A percentile compares a stretch with the other conserved stretches of the same genome.
These are phyloP conservation scores for Suhomyces terraborum DNA, from an alignment of 1,139 yeast genomes.

Conservation along the genomic window DNA sequence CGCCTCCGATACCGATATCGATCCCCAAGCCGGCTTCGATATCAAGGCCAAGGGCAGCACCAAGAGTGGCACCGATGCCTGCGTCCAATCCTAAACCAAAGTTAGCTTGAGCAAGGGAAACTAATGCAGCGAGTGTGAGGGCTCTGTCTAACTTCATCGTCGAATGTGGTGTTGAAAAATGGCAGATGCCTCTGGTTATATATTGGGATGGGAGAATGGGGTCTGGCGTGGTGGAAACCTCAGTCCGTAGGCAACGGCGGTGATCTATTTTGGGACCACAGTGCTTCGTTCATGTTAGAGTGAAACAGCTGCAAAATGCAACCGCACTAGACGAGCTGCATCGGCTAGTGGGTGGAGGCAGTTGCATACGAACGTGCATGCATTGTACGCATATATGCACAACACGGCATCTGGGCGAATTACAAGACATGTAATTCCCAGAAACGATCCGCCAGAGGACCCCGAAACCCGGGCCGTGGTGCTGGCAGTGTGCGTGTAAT, in stretches of 20 bases:
- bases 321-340: conserved; percentile 1
- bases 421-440: background rate
- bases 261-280: background rate
- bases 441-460: no score
- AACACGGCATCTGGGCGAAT: background rate
- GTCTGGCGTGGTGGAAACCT: background rate
- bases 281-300: background rate
- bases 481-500: no score
- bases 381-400: conserved; percentile 1
- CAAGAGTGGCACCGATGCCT: conserved; percentile 6
- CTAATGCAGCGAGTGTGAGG: conserved; percentile 13
- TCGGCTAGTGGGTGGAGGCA: background rate
- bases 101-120: conserved; percentile 10
- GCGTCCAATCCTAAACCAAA: conserved; percentile 9
- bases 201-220: background rate
- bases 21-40: conserved; percentile 5
- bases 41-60: no score
- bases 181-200: background rate
- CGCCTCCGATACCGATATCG: background rate
- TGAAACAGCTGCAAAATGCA: conserved; percentile 3
- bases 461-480: no score
- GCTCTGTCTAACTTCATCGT: conserved; percentile 14
- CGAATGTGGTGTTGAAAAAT: background rate
- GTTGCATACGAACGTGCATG: no score
- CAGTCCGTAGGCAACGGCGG: background rate